Evolutionary conservation across 2,329 filamentous ascomycete genomes (phyloP).

Genomic region (Penicillium capsulatum): DNA sequence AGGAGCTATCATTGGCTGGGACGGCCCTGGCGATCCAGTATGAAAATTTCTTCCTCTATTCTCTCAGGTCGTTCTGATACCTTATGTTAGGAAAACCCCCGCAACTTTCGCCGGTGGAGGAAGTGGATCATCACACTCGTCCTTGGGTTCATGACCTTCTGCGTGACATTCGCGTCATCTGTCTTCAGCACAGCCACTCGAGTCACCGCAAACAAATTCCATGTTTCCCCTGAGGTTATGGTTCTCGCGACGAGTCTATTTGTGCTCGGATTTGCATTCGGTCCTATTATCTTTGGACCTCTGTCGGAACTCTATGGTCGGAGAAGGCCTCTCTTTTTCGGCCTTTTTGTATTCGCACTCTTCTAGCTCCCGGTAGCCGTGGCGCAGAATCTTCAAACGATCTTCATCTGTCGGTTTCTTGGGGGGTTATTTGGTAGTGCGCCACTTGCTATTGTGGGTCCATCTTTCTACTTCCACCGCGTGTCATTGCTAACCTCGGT

Average conservation of each 20-base stretch:
- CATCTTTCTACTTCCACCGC: background rate
- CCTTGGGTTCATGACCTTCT: slow-evolving; percentile 34
- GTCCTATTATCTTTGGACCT: slow-evolving; percentile 49
- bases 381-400: slow-evolving; percentile 51
- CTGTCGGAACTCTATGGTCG: slow-evolving; percentile 51
- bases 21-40: background rate
- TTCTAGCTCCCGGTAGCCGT: slow-evolving; percentile 55
- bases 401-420: slow-evolving; percentile 54
- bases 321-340: slow-evolving; percentile 47
- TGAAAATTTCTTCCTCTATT: background rate
- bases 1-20: background rate
- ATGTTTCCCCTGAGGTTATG: slow-evolving; percentile 31
- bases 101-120: background rate
- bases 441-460: slow-evolving; percentile 48
- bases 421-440: slow-evolving; percentile 51
- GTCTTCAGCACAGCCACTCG: slow-evolving; percentile 45
- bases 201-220: slow-evolving; percentile 42
- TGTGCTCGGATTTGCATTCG: slow-evolving; percentile 25
- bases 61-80: background rate
- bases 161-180: slow-evolving; percentile 46
- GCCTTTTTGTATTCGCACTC: slow-evolving; percentile 48
- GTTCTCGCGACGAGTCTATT: background rate
- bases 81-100: slow-evolving; percentile 4
- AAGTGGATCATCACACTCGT: slow-evolving; percentile 37
- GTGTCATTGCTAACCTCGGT: background rate